Evolutionary conservation across 1,284 basidiomycete species (phyloP), one percentile per base, ranked within the genome.

Genomic region (Kalmanozyma brasiliensis): DNA sequence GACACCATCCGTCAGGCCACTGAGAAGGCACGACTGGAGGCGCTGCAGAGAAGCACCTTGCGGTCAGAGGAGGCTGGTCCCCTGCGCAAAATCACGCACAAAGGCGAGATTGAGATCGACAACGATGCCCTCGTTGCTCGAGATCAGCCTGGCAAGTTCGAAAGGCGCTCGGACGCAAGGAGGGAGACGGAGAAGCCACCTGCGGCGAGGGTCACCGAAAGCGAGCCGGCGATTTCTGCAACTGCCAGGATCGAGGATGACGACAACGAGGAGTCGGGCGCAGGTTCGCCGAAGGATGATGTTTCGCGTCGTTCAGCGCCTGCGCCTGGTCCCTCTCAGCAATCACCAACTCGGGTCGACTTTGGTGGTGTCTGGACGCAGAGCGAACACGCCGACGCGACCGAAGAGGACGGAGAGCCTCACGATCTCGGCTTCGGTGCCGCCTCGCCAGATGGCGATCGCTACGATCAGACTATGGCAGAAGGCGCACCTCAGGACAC

Each of bases 61-160:
- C 63, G 62, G 17, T 52, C 78, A 36, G 70, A 78, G 22, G 55
- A 55, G 20, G 69, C 47, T 10, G 75, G 73, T 2, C 76, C 77
- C 4, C 42, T 76, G 40, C 69, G 79, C 47, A 82, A 82, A 63
- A 76, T 82, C 43, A 82, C 79, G n/a, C 80, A 82, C 66, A 82
- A 82, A 52, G 80, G 80, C 51, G 80, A 82, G 65, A 63, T 79
- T 29, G 77, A 81, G 59, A 76, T 82, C 46, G 79, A 82, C 49
- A 67, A 58, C 45, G 78, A 79, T 33, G 37, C 55, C 3, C 33
- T 46, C 19, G 33, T 29, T 6, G 26, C 45, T 23, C 55, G 53
- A 22, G 68, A 74, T 24, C 56, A 63, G 40, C 36, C 47, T 19
- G 45, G 49, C 44, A 63, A 62, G 34, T 63, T 58, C 29, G 49